Percentiles rank a stretch among this genome's conserved stretches.
phyloP scores from a whole-genome alignment of 2,329 filamentous ascomycete species.

The Cephalotrichum gorgonifer region DNA sequence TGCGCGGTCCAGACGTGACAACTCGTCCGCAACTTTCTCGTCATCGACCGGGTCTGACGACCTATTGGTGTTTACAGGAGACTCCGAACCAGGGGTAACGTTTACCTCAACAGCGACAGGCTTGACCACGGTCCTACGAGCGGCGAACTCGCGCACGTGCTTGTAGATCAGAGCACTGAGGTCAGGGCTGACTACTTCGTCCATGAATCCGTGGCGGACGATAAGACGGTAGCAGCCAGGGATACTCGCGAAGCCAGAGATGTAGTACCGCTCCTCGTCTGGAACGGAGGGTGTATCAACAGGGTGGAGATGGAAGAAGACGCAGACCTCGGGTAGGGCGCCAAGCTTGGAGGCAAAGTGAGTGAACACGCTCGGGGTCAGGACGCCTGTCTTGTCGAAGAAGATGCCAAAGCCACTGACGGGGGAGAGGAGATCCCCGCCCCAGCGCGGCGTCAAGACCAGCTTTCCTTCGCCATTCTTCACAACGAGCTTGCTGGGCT shows the following conservation, averaged over 20 bases:
- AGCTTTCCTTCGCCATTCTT: constrained; percentile 13
- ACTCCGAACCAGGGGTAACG: too few relatives aligned
- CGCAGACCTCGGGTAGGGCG: constrained; percentile 54
- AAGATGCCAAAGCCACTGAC: constrained; percentile 58
- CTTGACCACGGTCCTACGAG: constrained; percentile 13
- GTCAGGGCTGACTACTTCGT: constrained; percentile 57
- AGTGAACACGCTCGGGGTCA: constrained; percentile 55
- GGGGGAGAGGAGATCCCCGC: constrained; percentile 29
- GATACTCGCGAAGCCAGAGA: constrained; percentile 32
- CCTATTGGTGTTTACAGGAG: too few relatives aligned
- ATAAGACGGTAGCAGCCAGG: constrained; percentile 59
- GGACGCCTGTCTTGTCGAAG: constrained; percentile 65
- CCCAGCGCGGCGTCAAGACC: constrained; percentile 25
- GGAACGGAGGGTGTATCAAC: constrained; percentile 47
- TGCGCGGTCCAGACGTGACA: constrained; percentile 32
- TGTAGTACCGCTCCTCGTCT: constrained; percentile 33
- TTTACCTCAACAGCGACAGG: not conserved
- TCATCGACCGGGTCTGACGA: too few relatives aligned
- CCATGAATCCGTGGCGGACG: constrained; percentile 62
- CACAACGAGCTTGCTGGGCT: constrained; percentile 23
- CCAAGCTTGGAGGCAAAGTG: constrained; percentile 65
- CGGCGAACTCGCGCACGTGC: constrained; percentile 42
- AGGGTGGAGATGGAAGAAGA: constrained; percentile 65
- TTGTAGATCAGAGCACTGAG: constrained; percentile 50
- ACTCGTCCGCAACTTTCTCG: constrained; percentile 20